phyloP scores from a whole-genome alignment of 495 filamentous ascomycete species.

The Lepidopterella palustris region DNA sequence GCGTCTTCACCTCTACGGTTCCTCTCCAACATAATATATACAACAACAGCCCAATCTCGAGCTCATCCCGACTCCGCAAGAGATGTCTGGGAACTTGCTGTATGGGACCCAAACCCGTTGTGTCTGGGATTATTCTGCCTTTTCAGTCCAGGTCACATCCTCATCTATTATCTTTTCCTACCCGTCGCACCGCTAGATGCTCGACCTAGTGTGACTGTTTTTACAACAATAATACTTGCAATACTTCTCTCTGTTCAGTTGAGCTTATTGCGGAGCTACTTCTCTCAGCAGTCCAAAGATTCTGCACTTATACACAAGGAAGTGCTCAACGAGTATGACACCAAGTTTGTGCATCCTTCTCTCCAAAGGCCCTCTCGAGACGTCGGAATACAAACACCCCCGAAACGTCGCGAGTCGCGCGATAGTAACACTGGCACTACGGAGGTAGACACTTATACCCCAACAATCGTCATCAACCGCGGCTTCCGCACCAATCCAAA shows the following conservation, averaged over 20 bases:
- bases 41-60: slow-evolving; percentile 58
- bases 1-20: slow-evolving; percentile 73
- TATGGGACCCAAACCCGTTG: slow-evolving; percentile 89
- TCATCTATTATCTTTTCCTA: slow-evolving; percentile 82
- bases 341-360: slow-evolving; percentile 88
- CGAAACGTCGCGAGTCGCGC: slow-evolving; percentile 19
- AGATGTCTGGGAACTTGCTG: slow-evolving; percentile 90
- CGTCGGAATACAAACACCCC: slow-evolving; percentile 62
- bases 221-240: slow-evolving; percentile 68
- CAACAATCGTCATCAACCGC: slow-evolving; percentile 69
- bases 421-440: slow-evolving; percentile 36
- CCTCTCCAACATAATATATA: slow-evolving; percentile 57
- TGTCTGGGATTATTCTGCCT: slow-evolving; percentile 77
- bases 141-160: slow-evolving; percentile 86
- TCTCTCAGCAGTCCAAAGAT: slow-evolving; percentile 81
- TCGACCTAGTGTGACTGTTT: slow-evolving; percentile 74
- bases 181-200: slow-evolving; percentile 69
- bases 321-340: slow-evolving; percentile 92
- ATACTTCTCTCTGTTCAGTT: slow-evolving; percentile 72
- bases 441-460: slow-evolving; percentile 64
- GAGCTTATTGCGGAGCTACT: slow-evolving; percentile 58
- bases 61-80: slow-evolving; percentile 75
- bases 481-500: slow-evolving; percentile 82
- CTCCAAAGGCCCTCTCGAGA: slow-evolving; percentile 75
- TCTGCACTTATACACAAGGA: slow-evolving; percentile 76